Conservation (phyloP, 495 filamentous ascomycete genomes). For the Daldinia loculata region DNA sequence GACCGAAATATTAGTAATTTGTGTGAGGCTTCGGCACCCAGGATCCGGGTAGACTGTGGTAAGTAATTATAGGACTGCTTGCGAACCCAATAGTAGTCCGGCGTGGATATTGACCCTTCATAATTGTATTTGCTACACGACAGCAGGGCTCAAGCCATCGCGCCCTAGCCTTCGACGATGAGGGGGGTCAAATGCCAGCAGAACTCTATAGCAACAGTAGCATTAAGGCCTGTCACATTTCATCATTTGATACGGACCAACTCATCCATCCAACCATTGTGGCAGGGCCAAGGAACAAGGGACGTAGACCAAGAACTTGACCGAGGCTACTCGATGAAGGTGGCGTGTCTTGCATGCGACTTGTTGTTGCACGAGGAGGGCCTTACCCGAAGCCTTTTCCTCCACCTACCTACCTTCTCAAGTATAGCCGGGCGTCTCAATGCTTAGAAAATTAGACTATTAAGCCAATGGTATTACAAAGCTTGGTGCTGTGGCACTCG, state of each 20-base stretch:
- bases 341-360: slow-evolving; percentile 40
- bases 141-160: slow-evolving; percentile 28
- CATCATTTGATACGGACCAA: slow-evolving; percentile 31
- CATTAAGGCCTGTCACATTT: slow-evolving; percentile 39
- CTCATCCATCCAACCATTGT: slow-evolving; percentile 25
- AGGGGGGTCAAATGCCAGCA: slow-evolving; percentile 16
- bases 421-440: slow-evolving; percentile 31
- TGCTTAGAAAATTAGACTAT: slow-evolving; percentile 19
- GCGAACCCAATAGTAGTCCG: background rate
- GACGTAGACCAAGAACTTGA: slow-evolving; percentile 30
- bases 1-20: slow-evolving; percentile 5
- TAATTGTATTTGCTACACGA: slow-evolving; percentile 14
- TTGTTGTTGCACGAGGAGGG: slow-evolving; percentile 34
- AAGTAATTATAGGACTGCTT: background rate
- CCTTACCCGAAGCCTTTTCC: slow-evolving; percentile 40
- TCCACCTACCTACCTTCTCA: slow-evolving; percentile 32
- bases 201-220: slow-evolving; percentile 23
- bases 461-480: slow-evolving; percentile 27
- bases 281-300: slow-evolving; percentile 18
- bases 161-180: slow-evolving; percentile 18
- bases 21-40: slow-evolving; percentile 7
- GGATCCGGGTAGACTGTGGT: background rate
- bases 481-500: slow-evolving; percentile 16
- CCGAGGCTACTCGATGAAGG: slow-evolving; percentile 36
- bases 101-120: background rate